Base-by-base conservation (phyloP, 306 rosid genomes). In the Pterocarpus macrocarpus region DNA sequence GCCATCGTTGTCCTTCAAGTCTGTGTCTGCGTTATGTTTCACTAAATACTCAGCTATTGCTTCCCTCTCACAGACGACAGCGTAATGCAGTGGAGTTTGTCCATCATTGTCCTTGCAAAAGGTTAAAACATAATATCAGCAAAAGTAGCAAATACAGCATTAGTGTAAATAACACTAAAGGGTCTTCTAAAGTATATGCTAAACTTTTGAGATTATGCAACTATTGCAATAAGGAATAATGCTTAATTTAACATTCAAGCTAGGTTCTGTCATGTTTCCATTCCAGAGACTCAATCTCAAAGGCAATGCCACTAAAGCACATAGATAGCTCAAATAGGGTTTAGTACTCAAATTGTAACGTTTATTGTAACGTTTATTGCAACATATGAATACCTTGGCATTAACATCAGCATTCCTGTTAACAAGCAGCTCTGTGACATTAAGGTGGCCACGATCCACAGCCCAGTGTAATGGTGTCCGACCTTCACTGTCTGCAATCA, bases 381-480 rank as follows among this genome's bases (percentile, higher is more conserved):
- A 53, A 62, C 53, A 38, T 45, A 45, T 45, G 52, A 58, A 59
- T 87, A 93, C 98, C 95, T 90, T 87, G 63, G 86, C 90, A 80
- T 93, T 86, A 14, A 96, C 82, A 80, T 90, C 91, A 55, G 97
- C 97, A 80, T 86, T 87, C 87, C 38, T 90, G 84, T 88, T 83
- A 53, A 92, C 72, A 63, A 96, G 97, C 61, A 92, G 88, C 85
- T 93, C 97, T 16, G 88, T 79, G 78, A 80, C 87, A 35, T 89
- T 75, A 71, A 83, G 88, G 86, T 90, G 99, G 39, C 99, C 98
- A 67, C 97, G 98, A 79, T 93, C 99, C 70, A 96, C 99, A 76
- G 99, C 97, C 99, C 99, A 96, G 80, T 96, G 99, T 83, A 96
- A 81, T 64, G 98, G 99, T 61, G 99, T 92, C 77, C 98, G 91